Conservation (phyloP, 192 early-diverging fungal species). For the Coemansia sp. region DNA sequence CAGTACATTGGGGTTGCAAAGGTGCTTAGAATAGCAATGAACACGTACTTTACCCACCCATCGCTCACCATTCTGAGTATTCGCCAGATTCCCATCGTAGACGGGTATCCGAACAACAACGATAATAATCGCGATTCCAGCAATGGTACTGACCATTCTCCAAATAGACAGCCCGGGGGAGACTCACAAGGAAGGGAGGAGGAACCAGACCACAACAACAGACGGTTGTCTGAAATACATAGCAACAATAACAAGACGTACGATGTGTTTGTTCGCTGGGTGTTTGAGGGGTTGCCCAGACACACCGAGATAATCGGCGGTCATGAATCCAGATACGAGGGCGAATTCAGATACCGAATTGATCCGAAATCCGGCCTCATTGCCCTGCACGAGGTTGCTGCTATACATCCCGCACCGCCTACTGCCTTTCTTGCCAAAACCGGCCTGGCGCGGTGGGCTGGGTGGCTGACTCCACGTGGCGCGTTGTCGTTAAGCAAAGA, state of each 20-base stretch:
- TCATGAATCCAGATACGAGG: slow-evolving; percentile 38
- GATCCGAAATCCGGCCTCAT: slow-evolving; percentile 30
- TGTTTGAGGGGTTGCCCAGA: slow-evolving; percentile 48
- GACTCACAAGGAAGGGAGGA: not conserved
- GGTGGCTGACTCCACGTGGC: slow-evolving; percentile 44
- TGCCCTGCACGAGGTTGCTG: slow-evolving; percentile 42
- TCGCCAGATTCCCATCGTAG: slow-evolving; percentile 20
- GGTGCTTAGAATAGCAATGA: slow-evolving; percentile 39
- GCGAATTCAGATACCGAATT: slow-evolving; percentile 47
- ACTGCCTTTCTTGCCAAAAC: slow-evolving; percentile 29
- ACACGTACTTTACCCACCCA: slow-evolving; percentile 28
- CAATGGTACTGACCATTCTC: not conserved
- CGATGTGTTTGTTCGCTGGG: slow-evolving; percentile 47
- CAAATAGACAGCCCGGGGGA: not conserved
- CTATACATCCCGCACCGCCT: slow-evolving; percentile 50
- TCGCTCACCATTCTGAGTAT: slow-evolving; percentile 21
- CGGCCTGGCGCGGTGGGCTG: slow-evolving; percentile 42
- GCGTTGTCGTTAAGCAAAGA: slow-evolving; percentile 26
- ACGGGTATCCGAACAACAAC: not conserved
- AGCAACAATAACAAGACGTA: not conserved
- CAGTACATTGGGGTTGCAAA: slow-evolving; percentile 39
- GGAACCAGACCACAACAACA: not conserved
- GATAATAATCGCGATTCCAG: not conserved
- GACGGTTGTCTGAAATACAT: not conserved
- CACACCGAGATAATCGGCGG: slow-evolving; percentile 37